Evolutionary conservation across 2,329 filamentous ascomycete genomes (phyloP).

Genomic region (Exophiala sp.): DNA sequence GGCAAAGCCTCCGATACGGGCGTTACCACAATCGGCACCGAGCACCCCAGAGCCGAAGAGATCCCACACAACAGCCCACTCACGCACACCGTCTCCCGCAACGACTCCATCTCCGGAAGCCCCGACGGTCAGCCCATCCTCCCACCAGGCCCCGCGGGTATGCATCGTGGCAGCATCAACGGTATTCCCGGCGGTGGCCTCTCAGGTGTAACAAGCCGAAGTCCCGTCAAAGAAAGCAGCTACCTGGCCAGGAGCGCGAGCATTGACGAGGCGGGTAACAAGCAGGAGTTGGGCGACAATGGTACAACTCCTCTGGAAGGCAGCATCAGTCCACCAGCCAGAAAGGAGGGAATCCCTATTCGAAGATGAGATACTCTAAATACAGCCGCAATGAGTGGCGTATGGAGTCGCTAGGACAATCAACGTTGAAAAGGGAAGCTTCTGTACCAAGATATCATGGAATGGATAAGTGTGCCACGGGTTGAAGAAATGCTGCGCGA

Average conservation of each 20-base stretch:
- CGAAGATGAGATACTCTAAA: constrained; percentile 48
- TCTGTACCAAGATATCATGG: too few species aligned
- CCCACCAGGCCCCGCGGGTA: constrained; percentile 27
- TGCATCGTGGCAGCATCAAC: constrained; percentile 44
- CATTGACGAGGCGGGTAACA: constrained; percentile 50
- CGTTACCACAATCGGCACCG: constrained; percentile 86
- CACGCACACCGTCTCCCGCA: constrained; percentile 38
- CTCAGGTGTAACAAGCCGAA: constrained; percentile 57
- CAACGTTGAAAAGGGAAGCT: too few species aligned
- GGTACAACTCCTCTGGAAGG: constrained; percentile 32
- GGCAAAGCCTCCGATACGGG: constrained; percentile 94
- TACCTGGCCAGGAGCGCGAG: constrained; percentile 81
- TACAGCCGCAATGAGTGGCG: too few species aligned
- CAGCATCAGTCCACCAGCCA: constrained; percentile 44
- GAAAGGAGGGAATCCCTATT: constrained; percentile 59
- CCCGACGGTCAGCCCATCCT: constrained; percentile 30
- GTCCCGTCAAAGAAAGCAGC: constrained; percentile 86
- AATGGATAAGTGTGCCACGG: too few species aligned
- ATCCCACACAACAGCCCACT: constrained; percentile 83
- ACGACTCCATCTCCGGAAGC: constrained; percentile 33
- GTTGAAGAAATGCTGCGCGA: too few species aligned
- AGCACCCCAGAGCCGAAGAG: constrained; percentile 92
- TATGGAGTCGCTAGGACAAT: too few species aligned
- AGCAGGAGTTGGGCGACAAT: constrained; percentile 46
- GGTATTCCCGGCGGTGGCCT: constrained; percentile 37